Base-by-base conservation (phyloP, 1,284 basidiomycete species). In the Schizophyllum amplum region DNA sequence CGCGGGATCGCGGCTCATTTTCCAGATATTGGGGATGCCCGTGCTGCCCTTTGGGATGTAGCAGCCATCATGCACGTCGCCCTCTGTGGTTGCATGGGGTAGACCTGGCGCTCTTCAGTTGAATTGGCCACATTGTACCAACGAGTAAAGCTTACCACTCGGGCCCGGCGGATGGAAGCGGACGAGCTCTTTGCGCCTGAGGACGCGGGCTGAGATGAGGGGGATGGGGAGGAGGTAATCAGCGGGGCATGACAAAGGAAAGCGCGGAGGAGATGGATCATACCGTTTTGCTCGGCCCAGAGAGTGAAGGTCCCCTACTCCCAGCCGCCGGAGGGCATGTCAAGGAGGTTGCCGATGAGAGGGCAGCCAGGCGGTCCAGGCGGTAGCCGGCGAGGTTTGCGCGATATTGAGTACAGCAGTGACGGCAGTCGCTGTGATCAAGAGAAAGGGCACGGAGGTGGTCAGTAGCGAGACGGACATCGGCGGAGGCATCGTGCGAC, bases 1-100 rank as follows among this genome's bases (percentile, higher is more conserved):
- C 52, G 5, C 72, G 64, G 13, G 72, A 70, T 55, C 75, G 60
- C n/a, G 64, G 61, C n/a, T 67, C 62, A 58, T 71, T 64, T 4
- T 42, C 33, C 64, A 66, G 4, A 65, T 51, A 54, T 68, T 68
- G 5, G 62, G 59, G 22, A 67, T 62, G 27, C 66, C 54, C 6
- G 63, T 61, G 26, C 65, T 56, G 27, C 63, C 66, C 49, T 66
- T 66, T 0, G 68, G 68, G 58, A 71, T 58, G 64, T 71, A 71
- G 61, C 70, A 69, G 0, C 62, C 69, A 47, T 64, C 60, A 26
- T 68, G 64, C 6, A 60, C 51, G 26, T 66, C 60, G 52, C 67
- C 65, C 24, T 64, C 61, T 11, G 57, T 62, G 51, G 61, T 59
- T 7, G 60, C 49, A 55, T 69, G 68, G 0, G 67, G 65, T 4